These are phyloP conservation scores for Paramecium biaurelia DNA, from an alignment of 73 alveolate species.

Conservation along the genomic window DNA sequence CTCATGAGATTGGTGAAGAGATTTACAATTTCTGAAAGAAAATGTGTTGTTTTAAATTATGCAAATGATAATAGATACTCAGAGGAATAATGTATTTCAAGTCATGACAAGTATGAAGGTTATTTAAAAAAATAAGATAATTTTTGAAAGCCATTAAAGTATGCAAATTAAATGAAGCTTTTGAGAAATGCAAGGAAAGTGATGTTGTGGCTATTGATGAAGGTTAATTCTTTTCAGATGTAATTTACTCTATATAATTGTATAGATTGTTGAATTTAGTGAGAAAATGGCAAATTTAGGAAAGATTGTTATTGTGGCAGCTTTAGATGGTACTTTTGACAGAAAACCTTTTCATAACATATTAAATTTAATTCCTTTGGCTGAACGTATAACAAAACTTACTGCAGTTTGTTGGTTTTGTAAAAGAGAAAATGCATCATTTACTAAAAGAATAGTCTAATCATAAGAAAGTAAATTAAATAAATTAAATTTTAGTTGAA, in stretches of 20 bases:
- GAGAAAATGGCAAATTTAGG: conserved; percentile 88
- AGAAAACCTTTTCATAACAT: conserved; percentile 88
- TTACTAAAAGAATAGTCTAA: conserved; percentile 81
- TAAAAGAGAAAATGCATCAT: conserved; percentile 79
- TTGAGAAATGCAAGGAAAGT: conserved; percentile 68
- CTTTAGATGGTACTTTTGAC: conserved; percentile 91
- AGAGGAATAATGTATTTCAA: conserved; percentile 72
- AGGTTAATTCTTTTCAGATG: conserved; percentile 95
- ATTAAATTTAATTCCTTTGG: conserved; percentile 85
- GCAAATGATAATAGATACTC: conserved; percentile 84
- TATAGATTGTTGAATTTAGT: conserved; percentile 79
- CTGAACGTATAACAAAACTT: conserved; percentile 88
- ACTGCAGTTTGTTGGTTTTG: conserved; percentile 91
- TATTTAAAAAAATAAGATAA: background rate
- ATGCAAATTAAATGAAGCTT: conserved; percentile 66
- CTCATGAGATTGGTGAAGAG: conserved; percentile 79
- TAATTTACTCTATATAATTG: background rate
- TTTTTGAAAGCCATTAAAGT: conserved; percentile 67
- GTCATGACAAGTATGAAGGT: conserved; percentile 78
- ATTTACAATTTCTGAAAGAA: conserved; percentile 73
- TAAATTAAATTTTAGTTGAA: conserved; percentile 55
- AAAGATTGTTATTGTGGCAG: conserved; percentile 92
- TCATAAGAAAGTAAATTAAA: conserved; percentile 57
- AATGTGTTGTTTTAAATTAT: conserved; percentile 74
- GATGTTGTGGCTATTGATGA: conserved; percentile 98